Conservation (phyloP, 1,284 basidiomycete species). For the Termitomyces sp. region DNA sequence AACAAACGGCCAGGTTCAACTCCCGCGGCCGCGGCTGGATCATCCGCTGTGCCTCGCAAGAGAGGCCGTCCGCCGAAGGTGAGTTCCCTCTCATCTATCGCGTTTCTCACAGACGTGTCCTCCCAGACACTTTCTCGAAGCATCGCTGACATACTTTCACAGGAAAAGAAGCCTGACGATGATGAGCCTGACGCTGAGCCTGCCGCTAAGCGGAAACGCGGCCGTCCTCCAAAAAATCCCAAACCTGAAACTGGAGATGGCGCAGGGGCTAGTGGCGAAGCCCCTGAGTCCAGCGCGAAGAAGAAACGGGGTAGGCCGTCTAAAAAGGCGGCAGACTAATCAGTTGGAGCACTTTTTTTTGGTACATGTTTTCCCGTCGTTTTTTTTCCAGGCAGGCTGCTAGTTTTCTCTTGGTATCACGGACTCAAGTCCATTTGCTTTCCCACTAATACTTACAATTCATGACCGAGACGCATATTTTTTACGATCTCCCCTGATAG, state of each 20-base stretch:
- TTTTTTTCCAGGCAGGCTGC: constrained; percentile 22
- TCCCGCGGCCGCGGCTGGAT: constrained; percentile 33
- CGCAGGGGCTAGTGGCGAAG: constrained; percentile 34
- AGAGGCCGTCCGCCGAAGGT: constrained; percentile 78
- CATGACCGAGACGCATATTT: constrained; percentile 34
- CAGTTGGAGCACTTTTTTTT: constrained; percentile 10
- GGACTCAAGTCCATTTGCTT: constrained; percentile 24
- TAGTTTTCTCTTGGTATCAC: constrained; percentile 25
- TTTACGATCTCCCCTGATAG: constrained; percentile 19
- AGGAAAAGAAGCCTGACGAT: constrained; percentile 55
- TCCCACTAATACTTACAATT: constrained; percentile 21
- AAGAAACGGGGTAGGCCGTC: constrained; percentile 70
- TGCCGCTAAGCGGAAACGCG: constrained; percentile 61
- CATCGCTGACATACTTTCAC: constrained; percentile 17
- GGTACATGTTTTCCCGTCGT: constrained; percentile 13
- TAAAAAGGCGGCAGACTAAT: constrained; percentile 44
- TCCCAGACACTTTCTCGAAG: constrained; percentile 24
- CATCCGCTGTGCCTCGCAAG: constrained; percentile 45
- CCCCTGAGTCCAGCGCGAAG: constrained; percentile 45
- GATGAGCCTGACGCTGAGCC: constrained; percentile 39
- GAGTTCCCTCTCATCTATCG: constrained; percentile 22
- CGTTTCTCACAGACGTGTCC: constrained; percentile 16
- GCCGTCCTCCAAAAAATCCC: constrained; percentile 66
- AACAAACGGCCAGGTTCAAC: constrained; percentile 62
- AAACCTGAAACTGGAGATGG: constrained; percentile 44